Evolutionary conservation across 2,329 filamentous ascomycete genomes (phyloP).

Genomic region (Neonectria ditissima): DNA sequence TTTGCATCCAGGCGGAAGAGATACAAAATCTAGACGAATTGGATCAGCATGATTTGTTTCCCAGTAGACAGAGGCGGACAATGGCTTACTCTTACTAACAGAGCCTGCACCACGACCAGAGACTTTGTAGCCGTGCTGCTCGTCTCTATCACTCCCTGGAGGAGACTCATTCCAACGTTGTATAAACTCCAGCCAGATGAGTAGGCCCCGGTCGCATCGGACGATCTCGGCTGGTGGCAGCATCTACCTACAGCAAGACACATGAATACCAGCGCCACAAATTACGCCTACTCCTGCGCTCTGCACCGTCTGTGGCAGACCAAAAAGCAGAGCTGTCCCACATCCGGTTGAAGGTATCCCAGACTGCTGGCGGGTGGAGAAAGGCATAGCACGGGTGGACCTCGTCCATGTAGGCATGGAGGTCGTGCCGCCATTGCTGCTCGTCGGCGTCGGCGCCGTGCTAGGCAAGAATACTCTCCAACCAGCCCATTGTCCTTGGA

Average conservation of each 20-base stretch:
- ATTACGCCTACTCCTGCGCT: slow-evolving; percentile 19
- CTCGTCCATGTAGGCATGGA: slow-evolving; percentile 34
- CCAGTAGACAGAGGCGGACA: too few relatives aligned
- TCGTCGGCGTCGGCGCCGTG: slow-evolving; percentile 29
- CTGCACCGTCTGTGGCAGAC: slow-evolving; percentile 8
- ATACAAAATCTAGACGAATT: slow-evolving; percentile 25
- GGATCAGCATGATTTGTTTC: too few relatives aligned
- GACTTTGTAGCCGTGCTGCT: slow-evolving; percentile 32
- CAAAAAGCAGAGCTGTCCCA: slow-evolving; percentile 29
- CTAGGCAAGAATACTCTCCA: slow-evolving; percentile 19
- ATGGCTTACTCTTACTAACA: slow-evolving; percentile 29
- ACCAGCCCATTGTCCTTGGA: slow-evolving; percentile 22
- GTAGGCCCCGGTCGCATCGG: slow-evolving; percentile 25
- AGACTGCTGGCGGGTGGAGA: slow-evolving; percentile 28
- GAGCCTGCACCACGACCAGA: slow-evolving; percentile 27
- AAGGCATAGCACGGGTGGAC: slow-evolving; percentile 28
- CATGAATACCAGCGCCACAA: slow-evolving; percentile 31
- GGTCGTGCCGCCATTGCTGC: slow-evolving; percentile 24
- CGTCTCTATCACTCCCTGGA: slow-evolving; percentile 26
- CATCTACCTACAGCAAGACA: slow-evolving; percentile 34
- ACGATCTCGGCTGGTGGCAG: slow-evolving; percentile 25
- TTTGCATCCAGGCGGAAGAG: slow-evolving; percentile 34
- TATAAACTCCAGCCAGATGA: slow-evolving; percentile 35
- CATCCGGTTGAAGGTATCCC: slow-evolving; percentile 33
- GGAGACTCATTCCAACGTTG: slow-evolving; percentile 27